Percentiles rank a stretch among this genome's conserved stretches.
Conservation (phyloP, 1,284 basidiomycete genomes). For the Cryptococcus maquisensis region DNA sequence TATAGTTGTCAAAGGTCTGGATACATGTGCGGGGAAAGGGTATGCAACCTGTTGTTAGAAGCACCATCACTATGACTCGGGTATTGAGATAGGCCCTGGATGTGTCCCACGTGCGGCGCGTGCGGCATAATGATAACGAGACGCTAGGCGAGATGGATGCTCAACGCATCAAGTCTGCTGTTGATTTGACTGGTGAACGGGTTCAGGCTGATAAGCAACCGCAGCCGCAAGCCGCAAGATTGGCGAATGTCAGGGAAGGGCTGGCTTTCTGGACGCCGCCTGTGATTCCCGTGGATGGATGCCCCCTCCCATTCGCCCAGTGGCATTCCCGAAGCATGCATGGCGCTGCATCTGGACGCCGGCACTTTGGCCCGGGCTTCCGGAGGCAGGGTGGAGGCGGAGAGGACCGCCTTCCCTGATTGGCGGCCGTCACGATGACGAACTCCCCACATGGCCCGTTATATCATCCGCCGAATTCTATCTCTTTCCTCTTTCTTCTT, state of each 20-base stretch:
- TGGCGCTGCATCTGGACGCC: not conserved
- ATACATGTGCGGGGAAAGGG: not conserved
- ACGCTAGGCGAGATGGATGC: no score
- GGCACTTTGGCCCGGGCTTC: not conserved
- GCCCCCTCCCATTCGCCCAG: no score
- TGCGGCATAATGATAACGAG: no score
- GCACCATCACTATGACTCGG: no score
- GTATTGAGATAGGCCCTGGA: no score
- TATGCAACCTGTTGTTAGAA: no score
- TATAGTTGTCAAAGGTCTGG: not conserved
- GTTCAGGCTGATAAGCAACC: not conserved
- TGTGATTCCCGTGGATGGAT: no score
- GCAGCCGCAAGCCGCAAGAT: not conserved
- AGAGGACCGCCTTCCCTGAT: not conserved
- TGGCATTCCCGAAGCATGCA: not conserved
- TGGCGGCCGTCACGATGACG: no score
- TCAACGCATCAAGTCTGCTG: no score
- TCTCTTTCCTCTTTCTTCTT: slow-evolving; percentile 2
- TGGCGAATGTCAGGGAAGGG: not conserved
- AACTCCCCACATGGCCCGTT: no score
- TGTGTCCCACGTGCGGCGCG: no score
- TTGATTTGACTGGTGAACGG: not conserved
- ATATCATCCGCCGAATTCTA: not conserved
- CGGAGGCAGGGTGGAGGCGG: not conserved
- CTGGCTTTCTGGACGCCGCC: no score